Conservation (phyloP, 768 basidiomycete species). For the Pisolithus albus region DNA sequence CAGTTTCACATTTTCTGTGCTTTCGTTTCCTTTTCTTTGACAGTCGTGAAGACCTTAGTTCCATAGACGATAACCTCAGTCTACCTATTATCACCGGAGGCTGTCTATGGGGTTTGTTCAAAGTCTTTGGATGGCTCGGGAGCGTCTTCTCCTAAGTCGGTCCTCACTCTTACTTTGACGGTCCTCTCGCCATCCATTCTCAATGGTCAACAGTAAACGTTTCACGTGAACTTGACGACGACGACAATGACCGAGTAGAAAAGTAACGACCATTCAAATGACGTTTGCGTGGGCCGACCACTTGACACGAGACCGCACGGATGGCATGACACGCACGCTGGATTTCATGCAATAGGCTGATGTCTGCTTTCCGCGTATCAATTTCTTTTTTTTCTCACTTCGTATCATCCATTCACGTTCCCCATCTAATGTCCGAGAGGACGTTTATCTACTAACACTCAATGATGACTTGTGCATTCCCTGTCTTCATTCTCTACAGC, state of each 20-base stretch:
- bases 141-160: conserved; percentile 10
- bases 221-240: background rate
- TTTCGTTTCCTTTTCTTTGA: background rate
- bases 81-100: conserved; percentile 84
- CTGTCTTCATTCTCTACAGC: background rate
- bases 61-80: conserved; percentile 84
- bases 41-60: conserved; percentile 60
- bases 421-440: background rate
- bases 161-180: background rate
- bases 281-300: no score
- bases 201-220: background rate
- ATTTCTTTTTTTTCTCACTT: no score
- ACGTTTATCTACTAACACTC: background rate
- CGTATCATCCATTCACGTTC: no score
- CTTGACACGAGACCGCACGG: no score
- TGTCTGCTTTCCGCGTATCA: no score
- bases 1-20: conserved; percentile 23
- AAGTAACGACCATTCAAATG: no score
- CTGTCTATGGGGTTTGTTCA: conserved; percentile 52
- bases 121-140: conserved; percentile 32
- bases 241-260: background rate
- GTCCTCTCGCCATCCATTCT: background rate
- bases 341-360: no score
- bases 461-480: background rate
- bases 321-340: no score